Percentiles rank a stretch among this genome's conserved stretches.
These are phyloP conservation scores for Hypomyces perniciosus DNA, from an alignment of 2,329 filamentous ascomycete genomes.

Conservation along the genomic window DNA sequence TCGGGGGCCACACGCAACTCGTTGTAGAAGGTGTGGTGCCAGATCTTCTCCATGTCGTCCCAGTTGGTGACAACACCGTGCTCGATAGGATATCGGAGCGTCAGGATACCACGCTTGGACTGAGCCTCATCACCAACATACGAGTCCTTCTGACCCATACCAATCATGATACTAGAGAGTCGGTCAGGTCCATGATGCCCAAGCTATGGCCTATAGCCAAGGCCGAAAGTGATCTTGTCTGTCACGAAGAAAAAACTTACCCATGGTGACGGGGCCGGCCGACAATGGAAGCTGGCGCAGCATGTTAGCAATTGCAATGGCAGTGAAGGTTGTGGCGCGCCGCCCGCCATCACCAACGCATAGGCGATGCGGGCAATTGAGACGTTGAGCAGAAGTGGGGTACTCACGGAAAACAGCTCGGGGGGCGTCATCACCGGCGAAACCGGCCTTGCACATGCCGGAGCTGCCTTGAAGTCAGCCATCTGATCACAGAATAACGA, in stretches of 20 bases:
- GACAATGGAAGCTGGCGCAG: constrained; percentile 83
- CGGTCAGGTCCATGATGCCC: constrained; percentile 12
- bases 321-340: constrained; percentile 6
- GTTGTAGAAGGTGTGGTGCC: constrained; percentile 99
- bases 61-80: constrained; percentile 99
- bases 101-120: constrained; percentile 99
- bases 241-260: constrained; percentile 52
- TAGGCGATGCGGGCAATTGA: constrained; percentile 13
- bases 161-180: constrained; percentile 90
- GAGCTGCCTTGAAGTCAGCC: constrained; percentile 57
- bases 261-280: constrained; percentile 99
- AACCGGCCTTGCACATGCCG: constrained; percentile 99
- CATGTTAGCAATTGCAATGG: constrained; percentile 29
- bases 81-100: constrained; percentile 98
- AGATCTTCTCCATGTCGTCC: constrained; percentile 99
- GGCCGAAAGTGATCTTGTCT: constrained; percentile 7
- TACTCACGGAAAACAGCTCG: constrained; percentile 99
- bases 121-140: constrained; percentile 99
- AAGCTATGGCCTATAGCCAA: not conserved
- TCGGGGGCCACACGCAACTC: constrained; percentile 99
- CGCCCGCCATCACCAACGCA: constrained; percentile 12
- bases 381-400: constrained; percentile 30
- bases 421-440: constrained; percentile 99
- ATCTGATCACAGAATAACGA: not conserved
- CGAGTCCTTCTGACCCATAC: constrained; percentile 99